A percentile compares a stretch with the other conserved stretches of the same genome.
Conservation (phyloP, 495 filamentous ascomycete genomes). For the Penicillium chermesinum region DNA sequence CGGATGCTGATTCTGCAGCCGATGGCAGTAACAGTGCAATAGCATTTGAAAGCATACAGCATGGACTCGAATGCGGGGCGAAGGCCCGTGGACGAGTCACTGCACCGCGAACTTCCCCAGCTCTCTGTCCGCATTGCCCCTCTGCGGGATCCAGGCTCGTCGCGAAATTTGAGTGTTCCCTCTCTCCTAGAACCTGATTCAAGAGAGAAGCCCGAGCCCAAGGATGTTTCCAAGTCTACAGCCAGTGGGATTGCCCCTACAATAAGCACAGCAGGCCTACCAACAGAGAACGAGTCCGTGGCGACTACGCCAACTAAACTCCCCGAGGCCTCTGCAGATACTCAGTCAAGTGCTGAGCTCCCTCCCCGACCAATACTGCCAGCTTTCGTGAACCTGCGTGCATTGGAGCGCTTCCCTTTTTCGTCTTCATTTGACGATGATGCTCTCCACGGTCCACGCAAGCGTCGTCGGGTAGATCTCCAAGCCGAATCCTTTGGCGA, state of each 20-base stretch:
- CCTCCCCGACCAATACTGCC: slow-evolving; percentile 42
- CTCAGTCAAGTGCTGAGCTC: slow-evolving; percentile 30
- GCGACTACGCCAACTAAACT: slow-evolving; percentile 34
- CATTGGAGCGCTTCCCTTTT: slow-evolving; percentile 42
- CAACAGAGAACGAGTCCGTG: slow-evolving; percentile 33
- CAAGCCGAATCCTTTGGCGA: slow-evolving; percentile 44
- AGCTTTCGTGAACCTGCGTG: slow-evolving; percentile 45
- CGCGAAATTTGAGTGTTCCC: slow-evolving; percentile 38
- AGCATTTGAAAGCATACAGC: slow-evolving; percentile 9
- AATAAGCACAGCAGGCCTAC: slow-evolving; percentile 21
- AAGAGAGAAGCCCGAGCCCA: slow-evolving; percentile 30
- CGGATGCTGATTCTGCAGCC: slow-evolving; percentile 4
- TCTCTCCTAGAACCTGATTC: slow-evolving; percentile 47
- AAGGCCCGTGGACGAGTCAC: slow-evolving; percentile 38
- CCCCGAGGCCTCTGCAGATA: slow-evolving; percentile 26
- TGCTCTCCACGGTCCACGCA: slow-evolving; percentile 29
- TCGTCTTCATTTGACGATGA: slow-evolving; percentile 41
- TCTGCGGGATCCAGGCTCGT: slow-evolving; percentile 44
- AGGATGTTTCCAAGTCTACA: slow-evolving; percentile 29
- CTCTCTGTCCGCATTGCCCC: slow-evolving; percentile 46
- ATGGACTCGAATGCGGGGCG: slow-evolving; percentile 33
- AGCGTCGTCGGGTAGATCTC: slow-evolving; percentile 39
- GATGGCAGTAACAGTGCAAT: slow-evolving; percentile 7
- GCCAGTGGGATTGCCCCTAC: slow-evolving; percentile 24
- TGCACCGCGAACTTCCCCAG: slow-evolving; percentile 41